Percentiles rank a stretch among this genome's conserved stretches.
Evolutionary conservation across 2,329 filamentous ascomycete genomes (phyloP).

Genomic region (Cordyceps cicadae): DNA sequence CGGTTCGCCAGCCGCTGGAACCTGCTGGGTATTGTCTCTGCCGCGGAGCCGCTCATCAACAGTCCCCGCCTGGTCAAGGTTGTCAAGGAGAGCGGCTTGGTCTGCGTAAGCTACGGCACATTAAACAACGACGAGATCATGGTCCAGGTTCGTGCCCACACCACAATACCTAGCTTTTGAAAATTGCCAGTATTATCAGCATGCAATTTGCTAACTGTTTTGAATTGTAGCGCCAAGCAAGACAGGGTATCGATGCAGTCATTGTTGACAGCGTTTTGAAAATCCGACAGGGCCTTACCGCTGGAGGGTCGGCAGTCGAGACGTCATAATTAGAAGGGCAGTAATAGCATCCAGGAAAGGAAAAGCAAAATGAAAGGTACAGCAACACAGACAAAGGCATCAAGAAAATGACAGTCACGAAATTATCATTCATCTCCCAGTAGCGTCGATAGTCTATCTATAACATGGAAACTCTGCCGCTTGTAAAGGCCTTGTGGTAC

Average conservation of each 20-base stretch:
- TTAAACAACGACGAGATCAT: conserved; percentile 81
- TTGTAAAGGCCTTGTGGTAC: too few species aligned
- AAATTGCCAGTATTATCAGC: neutral
- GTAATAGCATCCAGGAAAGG: neutral
- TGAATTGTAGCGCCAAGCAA: conserved; percentile 64
- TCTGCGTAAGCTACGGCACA: conserved; percentile 90
- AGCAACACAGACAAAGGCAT: neutral
- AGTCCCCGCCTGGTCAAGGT: conserved; percentile 84
- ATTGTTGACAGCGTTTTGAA: conserved; percentile 93
- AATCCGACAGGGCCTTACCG: conserved; percentile 80
- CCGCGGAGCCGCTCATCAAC: conserved; percentile 80
- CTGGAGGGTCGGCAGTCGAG: conserved; percentile 15
- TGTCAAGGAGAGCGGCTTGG: conserved; percentile 86
- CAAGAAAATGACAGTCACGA: neutral
- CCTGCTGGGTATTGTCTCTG: conserved; percentile 78
- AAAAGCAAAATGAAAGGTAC: neutral
- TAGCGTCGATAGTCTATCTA: neutral
- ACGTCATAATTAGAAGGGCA: neutral
- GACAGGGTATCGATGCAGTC: conserved; percentile 92
- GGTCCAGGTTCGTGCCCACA: conserved; percentile 56
- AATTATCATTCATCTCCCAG: neutral
- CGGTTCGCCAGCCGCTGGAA: conserved; percentile 95
- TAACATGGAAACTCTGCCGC: neutral
- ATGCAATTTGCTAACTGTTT: neutral
- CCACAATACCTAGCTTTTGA: neutral